Conservation (phyloP, 208 protist genomes). For the Sergeia podlipaevii region DNA sequence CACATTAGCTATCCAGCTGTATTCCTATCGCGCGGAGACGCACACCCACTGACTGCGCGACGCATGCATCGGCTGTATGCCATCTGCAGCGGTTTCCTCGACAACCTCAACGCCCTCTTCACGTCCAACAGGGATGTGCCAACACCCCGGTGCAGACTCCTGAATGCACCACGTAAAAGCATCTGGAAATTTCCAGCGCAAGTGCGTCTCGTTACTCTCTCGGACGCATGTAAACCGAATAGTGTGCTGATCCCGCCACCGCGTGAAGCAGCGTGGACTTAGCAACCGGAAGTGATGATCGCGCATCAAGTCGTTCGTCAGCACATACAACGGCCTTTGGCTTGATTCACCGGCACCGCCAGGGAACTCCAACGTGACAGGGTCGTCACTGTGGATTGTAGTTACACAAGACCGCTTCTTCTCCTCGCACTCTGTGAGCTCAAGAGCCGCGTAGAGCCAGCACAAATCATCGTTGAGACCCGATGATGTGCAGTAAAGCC, state of each 20-base stretch:
- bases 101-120: too few relatives aligned
- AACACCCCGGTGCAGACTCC: slow-evolving; percentile 7
- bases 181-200: slow-evolving; percentile 41
- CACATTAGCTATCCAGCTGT: too few relatives aligned
- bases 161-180: slow-evolving; percentile 56
- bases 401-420: background rate
- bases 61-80: too few relatives aligned
- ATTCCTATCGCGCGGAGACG: too few relatives aligned
- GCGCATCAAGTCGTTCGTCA: slow-evolving; percentile 82
- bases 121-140: slow-evolving; percentile 17
- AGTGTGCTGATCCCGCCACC: slow-evolving; percentile 67
- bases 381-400: background rate
- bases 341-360: background rate
- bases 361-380: background rate
- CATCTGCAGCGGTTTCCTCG: too few relatives aligned
- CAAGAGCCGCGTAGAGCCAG: slow-evolving; percentile 71
- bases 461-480: slow-evolving; percentile 79
- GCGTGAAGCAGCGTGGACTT: slow-evolving; percentile 59
- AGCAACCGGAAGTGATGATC: slow-evolving; percentile 81
- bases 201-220: slow-evolving; percentile 19
- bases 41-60: too few relatives aligned
- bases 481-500: slow-evolving; percentile 48
- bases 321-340: slow-evolving; percentile 31
- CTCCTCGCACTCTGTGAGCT: slow-evolving; percentile 41
- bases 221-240: slow-evolving; percentile 60